Conservation (phyloP, 2,329 filamentous ascomycete species). For the Diaporthe velutina region DNA sequence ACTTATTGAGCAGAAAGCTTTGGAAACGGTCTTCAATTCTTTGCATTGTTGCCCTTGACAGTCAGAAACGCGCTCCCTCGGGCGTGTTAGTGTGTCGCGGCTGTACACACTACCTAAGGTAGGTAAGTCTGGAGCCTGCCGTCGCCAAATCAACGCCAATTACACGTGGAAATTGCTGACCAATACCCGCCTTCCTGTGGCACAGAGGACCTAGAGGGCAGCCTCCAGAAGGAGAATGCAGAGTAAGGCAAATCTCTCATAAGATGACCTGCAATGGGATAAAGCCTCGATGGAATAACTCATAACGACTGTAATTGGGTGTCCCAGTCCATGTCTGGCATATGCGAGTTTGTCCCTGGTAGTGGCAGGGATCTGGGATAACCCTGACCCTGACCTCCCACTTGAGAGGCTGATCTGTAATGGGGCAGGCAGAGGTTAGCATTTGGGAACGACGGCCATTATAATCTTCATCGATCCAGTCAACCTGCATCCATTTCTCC, state of each 20-base stretch:
- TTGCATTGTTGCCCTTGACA: conserved; percentile 6
- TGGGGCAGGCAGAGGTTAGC: background rate
- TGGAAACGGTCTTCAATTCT: background rate
- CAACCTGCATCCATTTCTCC: background rate
- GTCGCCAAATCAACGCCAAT: background rate
- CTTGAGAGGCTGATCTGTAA: background rate
- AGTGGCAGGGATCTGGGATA: background rate
- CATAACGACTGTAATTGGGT: background rate
- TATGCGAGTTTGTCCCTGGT: background rate
- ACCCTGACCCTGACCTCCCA: background rate
- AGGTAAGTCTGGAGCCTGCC: background rate
- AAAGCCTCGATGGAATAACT: background rate
- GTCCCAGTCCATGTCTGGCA: background rate
- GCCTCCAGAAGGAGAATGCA: background rate
- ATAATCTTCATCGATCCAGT: background rate
- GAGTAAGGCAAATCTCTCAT: background rate
- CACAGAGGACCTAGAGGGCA: background rate
- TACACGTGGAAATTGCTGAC: background rate
- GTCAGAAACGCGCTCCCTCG: conserved; percentile 20
- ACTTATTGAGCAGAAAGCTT: background rate
- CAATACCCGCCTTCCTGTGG: background rate
- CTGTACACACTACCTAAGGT: background rate
- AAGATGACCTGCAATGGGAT: background rate
- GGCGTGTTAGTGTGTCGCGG: conserved; percentile 30
- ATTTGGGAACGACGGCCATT: background rate